Percentiles rank a stretch among this genome's conserved stretches.
These are phyloP conservation scores for Vaccinium corymbosum DNA, from an alignment of 148 eudicot genomes.

Conservation along the genomic window DNA sequence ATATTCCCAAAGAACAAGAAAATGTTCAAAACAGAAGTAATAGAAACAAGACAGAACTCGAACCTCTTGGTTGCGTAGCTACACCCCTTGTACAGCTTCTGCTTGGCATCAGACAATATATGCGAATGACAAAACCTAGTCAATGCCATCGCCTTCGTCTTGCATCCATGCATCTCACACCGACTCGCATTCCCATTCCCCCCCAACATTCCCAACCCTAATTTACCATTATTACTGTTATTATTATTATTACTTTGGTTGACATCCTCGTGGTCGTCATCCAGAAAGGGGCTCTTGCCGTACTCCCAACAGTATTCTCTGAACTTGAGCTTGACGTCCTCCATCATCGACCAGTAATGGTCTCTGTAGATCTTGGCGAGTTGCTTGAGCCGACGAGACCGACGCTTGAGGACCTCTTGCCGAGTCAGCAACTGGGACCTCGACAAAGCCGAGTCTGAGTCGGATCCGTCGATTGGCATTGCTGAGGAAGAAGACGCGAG, in stretches of 20 bases:
- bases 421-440: conserved; percentile 34
- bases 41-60: not conserved
- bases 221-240: conserved; percentile 9
- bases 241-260: not conserved
- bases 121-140: conserved; percentile 50
- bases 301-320: conserved; percentile 50
- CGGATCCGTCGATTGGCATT: conserved; percentile 18
- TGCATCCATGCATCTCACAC: conserved; percentile 48
- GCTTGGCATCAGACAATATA: conserved; percentile 45
- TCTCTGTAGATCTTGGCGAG: conserved; percentile 41
- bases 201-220: conserved; percentile 32
- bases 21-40: not conserved
- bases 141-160: conserved; percentile 53
- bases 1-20: not conserved
- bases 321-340: conserved; percentile 44
- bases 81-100: conserved; percentile 51
- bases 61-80: conserved; percentile 40
- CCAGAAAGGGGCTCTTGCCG: conserved; percentile 40
- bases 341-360: conserved; percentile 65
- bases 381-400: conserved; percentile 39
- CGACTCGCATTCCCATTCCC: conserved; percentile 12
- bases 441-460: conserved; percentile 28
- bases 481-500: conserved; percentile 19
- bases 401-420: conserved; percentile 47
- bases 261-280: conserved; percentile 19